These are phyloP conservation scores for Chlamydomonas sp. DNA, from an alignment of 139 green algal genomes.

Conservation along the genomic window DNA sequence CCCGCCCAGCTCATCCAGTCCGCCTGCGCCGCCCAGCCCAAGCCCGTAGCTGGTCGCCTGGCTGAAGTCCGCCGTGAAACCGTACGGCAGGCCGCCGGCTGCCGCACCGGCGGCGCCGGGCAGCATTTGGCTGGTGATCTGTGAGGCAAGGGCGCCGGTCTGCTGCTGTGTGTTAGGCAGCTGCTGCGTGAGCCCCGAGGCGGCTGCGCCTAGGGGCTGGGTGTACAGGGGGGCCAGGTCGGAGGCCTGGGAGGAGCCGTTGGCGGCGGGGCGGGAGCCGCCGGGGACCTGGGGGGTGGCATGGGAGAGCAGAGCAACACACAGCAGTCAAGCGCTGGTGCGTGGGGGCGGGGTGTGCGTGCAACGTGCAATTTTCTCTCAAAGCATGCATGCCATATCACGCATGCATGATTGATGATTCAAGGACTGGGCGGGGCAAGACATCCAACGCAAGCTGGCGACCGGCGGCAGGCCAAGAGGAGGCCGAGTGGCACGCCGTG, in stretches of 20 bases:
- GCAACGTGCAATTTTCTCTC: too few species aligned
- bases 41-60: slow-evolving; percentile 23
- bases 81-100: slow-evolving; percentile 11
- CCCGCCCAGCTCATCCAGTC: neutral
- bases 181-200: neutral
- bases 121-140: neutral
- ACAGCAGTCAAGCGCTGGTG: too few species aligned
- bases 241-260: slow-evolving; percentile 6
- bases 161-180: slow-evolving; percentile 15
- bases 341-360: too few species aligned
- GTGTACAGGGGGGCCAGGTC: slow-evolving; percentile 9
- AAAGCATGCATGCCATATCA: too few species aligned
- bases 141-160: neutral
- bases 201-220: neutral
- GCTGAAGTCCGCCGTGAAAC: slow-evolving; percentile 39
- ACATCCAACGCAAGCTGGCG: too few species aligned
- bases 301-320: too few species aligned
- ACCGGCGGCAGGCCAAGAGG: too few species aligned
- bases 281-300: neutral
- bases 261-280: neutral
- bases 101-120: neutral
- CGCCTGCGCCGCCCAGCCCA: neutral
- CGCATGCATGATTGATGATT: too few species aligned
- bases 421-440: too few species aligned
- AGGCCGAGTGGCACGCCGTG: too few species aligned